Percentiles rank a stretch among this genome's conserved stretches.
These are phyloP conservation scores for Erythrobasidium hasegawianum DNA, from an alignment of 1,284 basidiomycete genomes.

Conservation along the genomic window DNA sequence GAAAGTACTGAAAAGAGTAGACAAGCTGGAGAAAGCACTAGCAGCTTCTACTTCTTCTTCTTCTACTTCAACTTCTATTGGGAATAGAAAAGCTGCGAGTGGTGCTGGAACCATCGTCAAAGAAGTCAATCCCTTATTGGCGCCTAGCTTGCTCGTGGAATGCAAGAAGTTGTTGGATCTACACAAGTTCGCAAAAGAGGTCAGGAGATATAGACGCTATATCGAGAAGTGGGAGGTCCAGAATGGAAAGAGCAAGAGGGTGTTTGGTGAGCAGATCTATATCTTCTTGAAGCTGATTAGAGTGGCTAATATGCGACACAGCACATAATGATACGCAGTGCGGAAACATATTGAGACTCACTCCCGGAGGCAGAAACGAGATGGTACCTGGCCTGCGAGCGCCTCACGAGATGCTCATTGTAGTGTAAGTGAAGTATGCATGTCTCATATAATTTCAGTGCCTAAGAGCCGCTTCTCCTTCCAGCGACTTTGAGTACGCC, in stretches of 20 bases:
- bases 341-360: slow-evolving; percentile 79
- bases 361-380: slow-evolving; percentile 37
- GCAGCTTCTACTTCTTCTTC: not conserved
- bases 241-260: slow-evolving; percentile 59
- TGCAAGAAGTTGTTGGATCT: slow-evolving; percentile 49
- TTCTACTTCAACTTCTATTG: too few relatives aligned
- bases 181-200: slow-evolving; percentile 59
- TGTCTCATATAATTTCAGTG: too few relatives aligned
- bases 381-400: slow-evolving; percentile 36
- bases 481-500: slow-evolving; percentile 82
- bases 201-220: slow-evolving; percentile 67
- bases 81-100: too few relatives aligned
- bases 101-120: not conserved
- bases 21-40: slow-evolving; percentile 36
- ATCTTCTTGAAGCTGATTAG: too few relatives aligned
- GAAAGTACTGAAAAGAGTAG: slow-evolving; percentile 48
- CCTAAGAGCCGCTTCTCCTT: not conserved
- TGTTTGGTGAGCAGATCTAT: slow-evolving; percentile 50
- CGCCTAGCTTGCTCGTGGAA: slow-evolving; percentile 26
- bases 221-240: slow-evolving; percentile 60
- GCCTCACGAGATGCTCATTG: slow-evolving; percentile 64
- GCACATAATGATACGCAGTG: slow-evolving; percentile 91
- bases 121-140: slow-evolving; percentile 27
- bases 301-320: too few relatives aligned
- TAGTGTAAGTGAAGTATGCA: slow-evolving; percentile 54